Evolutionary conservation across 768 basidiomycete genomes (phyloP).

Genomic region (Chiua virens): DNA sequence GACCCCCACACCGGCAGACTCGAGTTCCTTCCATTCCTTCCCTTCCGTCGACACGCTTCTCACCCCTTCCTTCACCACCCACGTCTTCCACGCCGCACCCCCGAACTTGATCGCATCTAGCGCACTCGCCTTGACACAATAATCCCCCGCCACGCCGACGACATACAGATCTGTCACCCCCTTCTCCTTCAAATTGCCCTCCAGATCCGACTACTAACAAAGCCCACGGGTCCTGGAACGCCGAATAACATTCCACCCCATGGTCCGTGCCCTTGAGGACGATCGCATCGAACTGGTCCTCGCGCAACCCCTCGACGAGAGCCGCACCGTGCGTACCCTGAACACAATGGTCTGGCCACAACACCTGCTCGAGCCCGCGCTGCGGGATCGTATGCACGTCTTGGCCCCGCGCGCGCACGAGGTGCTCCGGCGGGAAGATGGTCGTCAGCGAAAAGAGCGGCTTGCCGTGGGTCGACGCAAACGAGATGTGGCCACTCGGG

Average conservation of each 20-base stretch:
- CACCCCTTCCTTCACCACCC: constrained; percentile 50
- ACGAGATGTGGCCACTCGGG: constrained; percentile 67
- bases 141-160: constrained; percentile 74
- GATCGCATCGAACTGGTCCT: constrained; percentile 40
- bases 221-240: constrained; percentile 63
- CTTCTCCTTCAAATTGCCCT: constrained; percentile 38
- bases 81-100: constrained; percentile 47
- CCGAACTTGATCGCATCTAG: constrained; percentile 48
- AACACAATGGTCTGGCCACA: constrained; percentile 86
- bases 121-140: constrained; percentile 66
- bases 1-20: constrained; percentile 34
- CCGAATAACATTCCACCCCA: constrained; percentile 78
- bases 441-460: constrained; percentile 41
- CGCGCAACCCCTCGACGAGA: constrained; percentile 54
- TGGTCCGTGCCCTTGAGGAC: constrained; percentile 56
- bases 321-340: constrained; percentile 57
- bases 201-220: constrained; percentile 49
- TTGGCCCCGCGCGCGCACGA: constrained; percentile 30
- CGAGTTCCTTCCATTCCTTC: constrained; percentile 39
- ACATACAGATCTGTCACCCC: constrained; percentile 60
- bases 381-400: constrained; percentile 12
- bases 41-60: constrained; percentile 39
- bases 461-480: constrained; percentile 53
- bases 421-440: constrained; percentile 33
- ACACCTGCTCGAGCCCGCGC: constrained; percentile 45